Base-by-base conservation (phyloP, 192 early-diverging fungal genomes). In the Chytriomyces confervae region DNA sequence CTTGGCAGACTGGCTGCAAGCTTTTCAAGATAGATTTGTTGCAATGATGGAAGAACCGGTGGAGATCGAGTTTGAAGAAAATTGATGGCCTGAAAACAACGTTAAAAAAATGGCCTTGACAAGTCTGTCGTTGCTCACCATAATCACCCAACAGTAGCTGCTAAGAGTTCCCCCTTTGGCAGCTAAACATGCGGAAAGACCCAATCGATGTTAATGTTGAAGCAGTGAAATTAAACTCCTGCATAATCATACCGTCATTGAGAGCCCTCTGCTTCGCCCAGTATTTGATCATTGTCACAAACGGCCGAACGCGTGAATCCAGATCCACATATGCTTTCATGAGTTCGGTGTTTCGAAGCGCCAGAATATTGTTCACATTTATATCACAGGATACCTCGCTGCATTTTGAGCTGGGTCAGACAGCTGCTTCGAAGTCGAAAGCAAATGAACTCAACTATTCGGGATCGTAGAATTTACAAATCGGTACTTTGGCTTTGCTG, bases 91-190 rank as follows among this genome's bases (percentile, higher is more conserved):
- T 85, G 43, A 9, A 50, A 18, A 18, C 16, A 1, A 2, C 2
- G 18, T n/a, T n/a, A n/a, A 61, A 61, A 61, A n/a, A 61, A n/a
- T 18, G 57, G 57, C 36, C 36, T 36, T 36, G 36, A 36, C 36
- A 16, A 65, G 64, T 18, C 36, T 23, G 44, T 77, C 20, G 16
- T 23, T 16, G 44, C 10, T 48, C 82, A 13, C 88, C 88, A 97
- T 92, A 79, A 94, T 95, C 3, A 92, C 94, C 97, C 97, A 98
- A 23, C 95, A 93, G 80, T 98, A 98, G 6, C 94, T 93, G 49
- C 94, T 95, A 66, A 98, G 83, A 0, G 96, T 98, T 23, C 96
- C 96, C 57, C 96, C 96, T 76, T 92, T 93, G 16, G 94, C 97
- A 87, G 87, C 75, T 78, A 69, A 45, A 13, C 60, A 18, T 3